Evolutionary conservation across 2,329 filamentous ascomycete species (phyloP).

Genomic region (Aureobasidium sp.): DNA sequence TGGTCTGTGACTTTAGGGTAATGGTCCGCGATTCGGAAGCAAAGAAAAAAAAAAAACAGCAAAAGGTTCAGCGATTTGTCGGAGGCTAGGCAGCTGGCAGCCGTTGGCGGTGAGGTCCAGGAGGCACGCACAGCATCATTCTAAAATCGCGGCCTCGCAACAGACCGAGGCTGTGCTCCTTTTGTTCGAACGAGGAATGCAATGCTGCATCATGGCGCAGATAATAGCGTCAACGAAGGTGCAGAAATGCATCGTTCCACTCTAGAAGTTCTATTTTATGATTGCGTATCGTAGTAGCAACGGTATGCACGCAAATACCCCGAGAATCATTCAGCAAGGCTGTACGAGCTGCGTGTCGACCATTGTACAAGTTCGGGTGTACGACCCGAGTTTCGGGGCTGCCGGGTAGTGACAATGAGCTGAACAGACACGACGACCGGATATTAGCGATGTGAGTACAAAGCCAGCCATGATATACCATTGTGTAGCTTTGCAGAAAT

Average conservation of each 20-base stretch:
- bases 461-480: neutral
- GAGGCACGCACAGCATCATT: neutral
- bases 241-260: neutral
- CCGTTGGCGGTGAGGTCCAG: neutral
- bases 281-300: neutral
- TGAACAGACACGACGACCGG: neutral
- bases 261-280: neutral
- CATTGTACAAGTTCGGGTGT: neutral
- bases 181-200: neutral
- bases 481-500: neutral
- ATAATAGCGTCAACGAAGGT: constrained; percentile 3
- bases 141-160: neutral
- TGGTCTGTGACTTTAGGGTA: neutral
- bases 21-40: neutral
- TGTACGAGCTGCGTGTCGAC: neutral
- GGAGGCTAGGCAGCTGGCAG: neutral
- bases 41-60: neutral
- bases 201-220: neutral
- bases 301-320: neutral
- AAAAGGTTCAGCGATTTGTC: neutral
- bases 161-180: neutral
- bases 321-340: neutral
- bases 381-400: constrained; percentile 3
- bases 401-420: neutral
- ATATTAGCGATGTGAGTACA: neutral